Percentiles rank a stretch among this genome's conserved stretches.
Conservation (phyloP, 768 basidiomycete genomes). For the Crassisporium funariophilum region DNA sequence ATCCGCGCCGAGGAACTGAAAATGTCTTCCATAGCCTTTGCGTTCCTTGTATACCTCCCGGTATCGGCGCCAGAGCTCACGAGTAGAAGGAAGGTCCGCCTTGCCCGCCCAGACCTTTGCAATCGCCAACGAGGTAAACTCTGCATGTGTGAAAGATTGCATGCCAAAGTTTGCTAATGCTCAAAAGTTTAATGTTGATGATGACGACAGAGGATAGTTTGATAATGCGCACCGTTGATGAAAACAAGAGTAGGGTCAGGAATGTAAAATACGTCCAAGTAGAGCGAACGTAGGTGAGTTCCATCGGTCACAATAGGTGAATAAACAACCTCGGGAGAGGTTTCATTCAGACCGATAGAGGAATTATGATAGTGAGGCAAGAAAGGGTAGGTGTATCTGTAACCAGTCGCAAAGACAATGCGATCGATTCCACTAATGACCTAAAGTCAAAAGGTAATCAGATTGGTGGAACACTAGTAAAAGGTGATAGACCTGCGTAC, state of each 20-base stretch:
- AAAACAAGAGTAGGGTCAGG: slow-evolving; percentile 47
- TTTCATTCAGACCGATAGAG: slow-evolving; percentile 23
- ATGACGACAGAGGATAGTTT: not conserved
- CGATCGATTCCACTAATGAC: slow-evolving; percentile 36
- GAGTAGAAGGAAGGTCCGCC: slow-evolving; percentile 34
- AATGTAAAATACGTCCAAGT: slow-evolving; percentile 45
- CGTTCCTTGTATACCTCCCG: slow-evolving; percentile 29
- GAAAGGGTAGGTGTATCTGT: slow-evolving; percentile 47
- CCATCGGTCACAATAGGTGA: slow-evolving; percentile 44
- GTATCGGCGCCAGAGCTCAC: slow-evolving; percentile 35
- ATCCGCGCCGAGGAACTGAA: slow-evolving; percentile 35
- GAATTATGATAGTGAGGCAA: slow-evolving; percentile 40
- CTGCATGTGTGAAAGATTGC: slow-evolving; percentile 40
- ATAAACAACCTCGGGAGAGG: slow-evolving; percentile 18
- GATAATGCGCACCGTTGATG: slow-evolving; percentile 30
- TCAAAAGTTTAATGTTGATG: not conserved
- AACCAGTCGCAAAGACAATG: slow-evolving; percentile 44
- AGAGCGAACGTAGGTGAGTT: slow-evolving; percentile 39
- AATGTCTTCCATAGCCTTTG: slow-evolving; percentile 38
- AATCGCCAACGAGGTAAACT: slow-evolving; percentile 37
- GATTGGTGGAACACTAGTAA: not conserved
- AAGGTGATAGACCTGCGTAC: slow-evolving; percentile 16
- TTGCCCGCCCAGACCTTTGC: slow-evolving; percentile 40
- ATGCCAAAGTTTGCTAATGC: slow-evolving; percentile 40
- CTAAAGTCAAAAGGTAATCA: slow-evolving; percentile 7